Evolutionary conservation across 2,329 filamentous ascomycete species (phyloP).

Genomic region (Apiospora pterosperma): DNA sequence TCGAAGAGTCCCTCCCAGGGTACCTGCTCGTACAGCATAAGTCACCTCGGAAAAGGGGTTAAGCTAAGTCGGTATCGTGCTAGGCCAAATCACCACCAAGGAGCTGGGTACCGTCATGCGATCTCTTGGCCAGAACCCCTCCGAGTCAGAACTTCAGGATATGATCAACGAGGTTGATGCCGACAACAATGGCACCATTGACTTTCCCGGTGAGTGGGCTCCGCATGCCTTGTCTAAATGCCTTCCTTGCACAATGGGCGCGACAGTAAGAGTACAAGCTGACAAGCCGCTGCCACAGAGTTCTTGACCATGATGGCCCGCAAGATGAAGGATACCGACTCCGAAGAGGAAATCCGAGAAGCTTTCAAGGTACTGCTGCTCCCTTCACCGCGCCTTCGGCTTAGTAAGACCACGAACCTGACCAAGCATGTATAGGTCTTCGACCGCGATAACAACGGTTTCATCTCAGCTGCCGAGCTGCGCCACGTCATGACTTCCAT

Average conservation of each 20-base stretch:
- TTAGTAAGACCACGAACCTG: background rate
- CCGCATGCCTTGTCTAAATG: background rate
- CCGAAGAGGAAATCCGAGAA: slow-evolving; percentile 85
- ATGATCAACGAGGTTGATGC: slow-evolving; percentile 95
- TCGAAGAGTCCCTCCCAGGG: background rate
- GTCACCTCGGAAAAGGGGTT: background rate
- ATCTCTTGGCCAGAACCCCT: slow-evolving; percentile 85
- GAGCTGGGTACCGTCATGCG: slow-evolving; percentile 89
- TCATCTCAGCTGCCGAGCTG: slow-evolving; percentile 84
- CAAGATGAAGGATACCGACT: slow-evolving; percentile 93
- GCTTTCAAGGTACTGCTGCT: slow-evolving; percentile 67
- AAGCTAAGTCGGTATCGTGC: background rate
- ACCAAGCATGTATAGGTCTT: slow-evolving; percentile 53
- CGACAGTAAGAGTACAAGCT: background rate
- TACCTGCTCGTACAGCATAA: background rate
- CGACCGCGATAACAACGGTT: slow-evolving; percentile 87
- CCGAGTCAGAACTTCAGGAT: slow-evolving; percentile 84
- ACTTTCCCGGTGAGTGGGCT: slow-evolving; percentile 72
- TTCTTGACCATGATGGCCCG: slow-evolving; percentile 93
- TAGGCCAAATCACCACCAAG: slow-evolving; percentile 90
- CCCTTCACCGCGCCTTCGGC: background rate
- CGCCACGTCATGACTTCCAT: slow-evolving; percentile 92
- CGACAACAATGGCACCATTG: slow-evolving; percentile 90
- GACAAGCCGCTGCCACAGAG: slow-evolving; percentile 46
- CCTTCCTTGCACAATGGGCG: background rate